Evolutionary conservation across 805 yeast species (phyloP).

Genomic region (Cyberlindnera mrakii): DNA sequence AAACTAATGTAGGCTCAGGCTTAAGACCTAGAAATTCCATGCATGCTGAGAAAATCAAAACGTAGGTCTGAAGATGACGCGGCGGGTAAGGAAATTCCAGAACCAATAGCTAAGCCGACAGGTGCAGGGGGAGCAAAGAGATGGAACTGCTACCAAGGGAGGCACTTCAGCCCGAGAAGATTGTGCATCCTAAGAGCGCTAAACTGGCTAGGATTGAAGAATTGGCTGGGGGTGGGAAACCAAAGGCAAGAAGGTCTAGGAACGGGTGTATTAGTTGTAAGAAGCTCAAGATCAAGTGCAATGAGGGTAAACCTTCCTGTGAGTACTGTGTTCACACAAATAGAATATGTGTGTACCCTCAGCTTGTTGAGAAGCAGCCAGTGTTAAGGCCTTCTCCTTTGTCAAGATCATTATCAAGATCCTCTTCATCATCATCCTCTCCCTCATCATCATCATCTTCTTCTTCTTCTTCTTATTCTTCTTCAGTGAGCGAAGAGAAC

Average conservation of each 20-base stretch:
- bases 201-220: no score
- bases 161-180: constrained; percentile 1
- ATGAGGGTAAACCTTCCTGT: constrained; percentile 76
- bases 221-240: no score
- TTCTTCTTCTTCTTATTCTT: neutral
- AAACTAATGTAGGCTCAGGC: no score
- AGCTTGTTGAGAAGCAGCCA: neutral
- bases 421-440: no score
- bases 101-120: neutral
- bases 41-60: no score
- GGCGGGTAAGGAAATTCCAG: no score
- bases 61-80: no score
- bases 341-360: constrained; percentile 63
- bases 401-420: no score
- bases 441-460: neutral
- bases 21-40: no score
- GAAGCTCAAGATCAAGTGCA: constrained; percentile 84
- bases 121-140: neutral
- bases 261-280: constrained; percentile 89
- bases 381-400: no score
- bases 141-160: constrained; percentile 2
- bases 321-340: constrained; percentile 73
- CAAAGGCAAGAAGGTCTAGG: constrained; percentile 43
- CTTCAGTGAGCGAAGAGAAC: no score
- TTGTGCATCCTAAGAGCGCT: neutral